These are phyloP conservation scores for Stephania yunnanensis DNA, from an alignment of 164 flowering plant genomes.

Conservation along the genomic window DNA sequence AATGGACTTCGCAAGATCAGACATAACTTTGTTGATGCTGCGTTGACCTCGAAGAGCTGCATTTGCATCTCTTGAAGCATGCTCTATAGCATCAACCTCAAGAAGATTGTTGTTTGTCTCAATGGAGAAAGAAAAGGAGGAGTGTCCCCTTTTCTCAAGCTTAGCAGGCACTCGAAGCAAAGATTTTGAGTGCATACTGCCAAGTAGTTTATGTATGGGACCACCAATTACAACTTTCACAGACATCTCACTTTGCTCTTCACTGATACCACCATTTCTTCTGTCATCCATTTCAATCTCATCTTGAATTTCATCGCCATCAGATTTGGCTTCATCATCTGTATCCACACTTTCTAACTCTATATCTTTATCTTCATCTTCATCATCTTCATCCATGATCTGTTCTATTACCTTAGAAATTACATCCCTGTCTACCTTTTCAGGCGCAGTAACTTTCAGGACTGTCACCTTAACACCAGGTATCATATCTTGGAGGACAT, in stretches of 20 bases:
- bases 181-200: slow-evolving; percentile 29
- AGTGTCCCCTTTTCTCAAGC: slow-evolving; percentile 50
- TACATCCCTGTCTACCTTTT: slow-evolving; percentile 55
- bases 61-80: slow-evolving; percentile 30
- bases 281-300: slow-evolving; percentile 40
- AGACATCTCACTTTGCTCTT: slow-evolving; percentile 44
- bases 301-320: slow-evolving; percentile 41
- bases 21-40: slow-evolving; percentile 48
- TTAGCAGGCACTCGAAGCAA: slow-evolving; percentile 72
- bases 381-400: slow-evolving; percentile 53
- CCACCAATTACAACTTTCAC: slow-evolving; percentile 68
- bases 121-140: slow-evolving; percentile 62
- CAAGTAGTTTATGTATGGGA: slow-evolving; percentile 43
- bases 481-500: slow-evolving; percentile 65
- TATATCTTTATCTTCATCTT: slow-evolving; percentile 39
- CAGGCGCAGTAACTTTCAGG: slow-evolving; percentile 64
- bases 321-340: slow-evolving; percentile 44
- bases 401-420: slow-evolving; percentile 70
- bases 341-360: slow-evolving; percentile 43
- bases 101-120: slow-evolving; percentile 38
- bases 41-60: slow-evolving; percentile 40
- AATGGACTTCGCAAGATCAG: slow-evolving; percentile 60
- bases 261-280: slow-evolving; percentile 22
- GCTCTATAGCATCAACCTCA: slow-evolving; percentile 33
- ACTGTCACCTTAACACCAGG: slow-evolving; percentile 81